phyloP scores from a whole-genome alignment of 2,329 filamentous ascomycete species.

The Metarhizium brunneum region DNA sequence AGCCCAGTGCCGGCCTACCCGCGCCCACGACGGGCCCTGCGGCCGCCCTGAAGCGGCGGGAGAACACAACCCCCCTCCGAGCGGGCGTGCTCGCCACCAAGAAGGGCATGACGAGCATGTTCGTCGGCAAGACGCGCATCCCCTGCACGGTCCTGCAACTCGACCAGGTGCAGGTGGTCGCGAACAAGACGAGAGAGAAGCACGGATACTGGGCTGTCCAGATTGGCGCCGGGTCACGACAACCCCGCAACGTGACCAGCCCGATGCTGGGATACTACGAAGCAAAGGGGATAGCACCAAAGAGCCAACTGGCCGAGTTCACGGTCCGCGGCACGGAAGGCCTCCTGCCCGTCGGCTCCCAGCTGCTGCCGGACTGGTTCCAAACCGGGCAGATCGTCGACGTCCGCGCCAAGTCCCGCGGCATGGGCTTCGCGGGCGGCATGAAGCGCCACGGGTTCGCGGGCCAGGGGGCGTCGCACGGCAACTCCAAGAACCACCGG shows the following conservation, averaged over 20 bases:
- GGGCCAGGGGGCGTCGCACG: slow-evolving; percentile 87
- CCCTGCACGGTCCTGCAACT: slow-evolving; percentile 90
- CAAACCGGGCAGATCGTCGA: slow-evolving; percentile 85
- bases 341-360: slow-evolving; percentile 64
- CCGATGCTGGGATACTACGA: slow-evolving; percentile 85
- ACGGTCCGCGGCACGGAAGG: slow-evolving; percentile 66
- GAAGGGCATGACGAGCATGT: slow-evolving; percentile 92
- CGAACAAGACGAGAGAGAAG: slow-evolving; percentile 68
- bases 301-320: slow-evolving; percentile 79
- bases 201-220: slow-evolving; percentile 95
- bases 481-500: slow-evolving; percentile 89
- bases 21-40: slow-evolving; percentile 47
- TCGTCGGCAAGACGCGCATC: slow-evolving; percentile 67
- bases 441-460: slow-evolving; percentile 94
- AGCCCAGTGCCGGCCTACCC: slow-evolving; percentile 45
- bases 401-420: slow-evolving; percentile 66
- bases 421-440: slow-evolving; percentile 90
- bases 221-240: slow-evolving; percentile 68
- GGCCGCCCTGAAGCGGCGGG: slow-evolving; percentile 50
- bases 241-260: slow-evolving; percentile 66
- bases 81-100: slow-evolving; percentile 81
- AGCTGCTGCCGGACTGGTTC: slow-evolving; percentile 84
- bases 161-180: slow-evolving; percentile 82
- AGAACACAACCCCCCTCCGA: slow-evolving; percentile 53
- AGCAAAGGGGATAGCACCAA: slow-evolving; percentile 70